phyloP scores from a whole-genome alignment of 192 early-diverging fungal genomes.

The Backusella tuberculispora region DNA sequence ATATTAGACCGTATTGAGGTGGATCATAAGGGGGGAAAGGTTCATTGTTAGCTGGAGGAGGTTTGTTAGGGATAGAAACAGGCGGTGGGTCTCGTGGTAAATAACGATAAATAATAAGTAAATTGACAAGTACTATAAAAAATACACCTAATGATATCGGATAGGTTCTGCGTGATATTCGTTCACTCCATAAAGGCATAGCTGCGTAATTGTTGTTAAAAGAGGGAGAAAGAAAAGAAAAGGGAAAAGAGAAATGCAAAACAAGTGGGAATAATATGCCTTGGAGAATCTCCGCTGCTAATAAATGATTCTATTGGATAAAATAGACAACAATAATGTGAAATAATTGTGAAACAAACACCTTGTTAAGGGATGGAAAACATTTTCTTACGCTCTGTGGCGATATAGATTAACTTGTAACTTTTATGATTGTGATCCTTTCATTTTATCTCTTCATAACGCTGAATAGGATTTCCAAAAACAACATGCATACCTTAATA shows the following conservation, averaged over 20 bases:
- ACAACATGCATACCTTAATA: no score
- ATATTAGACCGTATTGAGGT: not conserved
- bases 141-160: not conserved
- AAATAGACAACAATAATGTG: no score
- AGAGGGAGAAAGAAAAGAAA: not conserved
- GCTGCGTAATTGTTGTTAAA: not conserved
- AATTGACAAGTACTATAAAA: conserved; percentile 1
- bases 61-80: not conserved
- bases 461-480: no score
- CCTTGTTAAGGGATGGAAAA: no score
- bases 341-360: no score
- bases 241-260: not conserved
- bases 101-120: not conserved
- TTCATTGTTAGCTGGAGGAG: not conserved
- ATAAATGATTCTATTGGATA: no score
- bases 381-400: no score
- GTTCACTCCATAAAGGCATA: not conserved
- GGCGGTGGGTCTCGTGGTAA: conserved; percentile 6
- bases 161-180: not conserved
- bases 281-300: no score
- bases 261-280: not conserved
- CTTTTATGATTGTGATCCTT: no score
- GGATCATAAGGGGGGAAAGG: not conserved
- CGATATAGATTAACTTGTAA: no score
- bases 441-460: no score